Evolutionary conservation across 768 basidiomycete species (phyloP).

Genomic region (Xanthoconium stramineum): DNA sequence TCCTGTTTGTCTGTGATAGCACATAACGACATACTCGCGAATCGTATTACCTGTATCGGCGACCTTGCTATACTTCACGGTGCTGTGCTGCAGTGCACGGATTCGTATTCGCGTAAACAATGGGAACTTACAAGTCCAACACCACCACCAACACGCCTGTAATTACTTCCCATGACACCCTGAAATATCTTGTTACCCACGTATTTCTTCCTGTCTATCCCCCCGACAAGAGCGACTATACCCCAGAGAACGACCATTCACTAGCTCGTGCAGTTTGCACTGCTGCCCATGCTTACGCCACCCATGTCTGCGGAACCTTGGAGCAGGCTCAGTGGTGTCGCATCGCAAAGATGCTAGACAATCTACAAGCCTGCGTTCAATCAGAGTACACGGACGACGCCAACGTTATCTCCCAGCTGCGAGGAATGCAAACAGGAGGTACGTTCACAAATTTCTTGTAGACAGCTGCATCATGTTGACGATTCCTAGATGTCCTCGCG

Average conservation of each 20-base stretch:
- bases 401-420: neutral
- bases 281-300: neutral
- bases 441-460: neutral
- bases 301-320: neutral
- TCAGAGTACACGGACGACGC: neutral
- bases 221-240: neutral
- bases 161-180: no score
- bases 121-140: no score
- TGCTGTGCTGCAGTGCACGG: no score
- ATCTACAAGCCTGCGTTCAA: neutral
- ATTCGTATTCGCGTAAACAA: no score
- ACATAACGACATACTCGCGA: no score
- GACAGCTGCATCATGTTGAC: neutral
- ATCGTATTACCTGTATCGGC: no score
- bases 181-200: neutral
- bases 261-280: neutral
- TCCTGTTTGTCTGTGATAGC: no score
- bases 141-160: no score
- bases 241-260: neutral
- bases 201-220: neutral
- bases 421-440: neutral
- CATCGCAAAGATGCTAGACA: neutral
- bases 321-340: neutral
- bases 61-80: no score
- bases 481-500: slow-evolving; percentile 31